Conservation (phyloP, 164 flowering plant genomes). For the Annona cherimola region DNA sequence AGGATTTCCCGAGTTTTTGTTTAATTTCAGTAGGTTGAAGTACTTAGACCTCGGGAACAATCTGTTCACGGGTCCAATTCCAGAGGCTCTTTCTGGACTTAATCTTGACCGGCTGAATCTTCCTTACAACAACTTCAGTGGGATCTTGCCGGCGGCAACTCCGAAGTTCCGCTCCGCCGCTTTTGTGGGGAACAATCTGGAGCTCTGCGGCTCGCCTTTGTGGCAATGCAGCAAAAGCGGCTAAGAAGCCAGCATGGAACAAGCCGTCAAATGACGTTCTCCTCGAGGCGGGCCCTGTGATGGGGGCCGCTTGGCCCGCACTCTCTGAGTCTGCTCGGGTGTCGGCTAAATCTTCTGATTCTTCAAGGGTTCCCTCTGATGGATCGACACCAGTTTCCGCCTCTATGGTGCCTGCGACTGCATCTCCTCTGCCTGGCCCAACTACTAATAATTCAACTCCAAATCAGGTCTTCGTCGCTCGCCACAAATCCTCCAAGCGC, state of each 20-base stretch:
- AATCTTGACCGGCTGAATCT: constrained; percentile 69
- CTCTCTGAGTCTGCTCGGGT: constrained; percentile 55
- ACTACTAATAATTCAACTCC: constrained; percentile 22
- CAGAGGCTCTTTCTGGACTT: constrained; percentile 29
- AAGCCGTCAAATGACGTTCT: constrained; percentile 44
- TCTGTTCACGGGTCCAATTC: constrained; percentile 58
- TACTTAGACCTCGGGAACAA: constrained; percentile 69
- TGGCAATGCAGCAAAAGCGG: constrained; percentile 39
- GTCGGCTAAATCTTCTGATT: constrained; percentile 44
- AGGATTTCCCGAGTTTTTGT: constrained; percentile 60
- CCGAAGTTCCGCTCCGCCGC: constrained; percentile 49
- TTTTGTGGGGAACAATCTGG: constrained; percentile 71
- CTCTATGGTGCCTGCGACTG: constrained; percentile 23
- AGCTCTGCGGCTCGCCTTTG: constrained; percentile 71
- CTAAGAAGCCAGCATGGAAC: constrained; percentile 68
- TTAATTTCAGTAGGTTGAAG: constrained; percentile 43
- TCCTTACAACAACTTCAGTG: constrained; percentile 76
- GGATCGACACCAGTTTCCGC: constrained; percentile 36
- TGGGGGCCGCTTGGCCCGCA: constrained; percentile 66
- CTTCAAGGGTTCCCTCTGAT: constrained; percentile 31
- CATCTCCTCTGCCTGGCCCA: constrained; percentile 32
- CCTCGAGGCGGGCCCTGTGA: constrained; percentile 42
- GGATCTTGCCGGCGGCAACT: constrained; percentile 46
- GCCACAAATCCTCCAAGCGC: constrained; percentile 45
- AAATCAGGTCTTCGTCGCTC: constrained; percentile 27